These are phyloP conservation scores for Candida oleophila DNA, from an alignment of 805 yeast genomes.

Conservation along the genomic window DNA sequence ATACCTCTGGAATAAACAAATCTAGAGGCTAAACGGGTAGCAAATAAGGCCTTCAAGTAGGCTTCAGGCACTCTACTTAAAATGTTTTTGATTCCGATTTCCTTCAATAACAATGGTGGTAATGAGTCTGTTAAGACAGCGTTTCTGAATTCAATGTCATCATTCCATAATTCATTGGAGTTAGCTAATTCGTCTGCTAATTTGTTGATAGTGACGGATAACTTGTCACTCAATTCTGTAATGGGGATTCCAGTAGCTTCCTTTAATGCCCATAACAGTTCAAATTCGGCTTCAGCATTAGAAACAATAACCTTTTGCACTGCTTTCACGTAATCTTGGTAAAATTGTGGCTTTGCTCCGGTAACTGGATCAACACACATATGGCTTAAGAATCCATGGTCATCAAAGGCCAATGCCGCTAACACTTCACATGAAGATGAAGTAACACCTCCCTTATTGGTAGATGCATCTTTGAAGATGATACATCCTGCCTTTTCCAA, in stretches of 20 bases:
- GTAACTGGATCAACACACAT: constrained; percentile 69
- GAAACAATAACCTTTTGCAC: constrained; percentile 73
- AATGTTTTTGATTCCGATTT: constrained; percentile 66
- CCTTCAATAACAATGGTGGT: constrained; percentile 66
- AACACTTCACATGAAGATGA: constrained; percentile 93
- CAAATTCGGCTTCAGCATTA: constrained; percentile 85
- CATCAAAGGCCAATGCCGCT: constrained; percentile 90
- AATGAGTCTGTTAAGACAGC: constrained; percentile 74
- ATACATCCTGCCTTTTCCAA: constrained; percentile 86
- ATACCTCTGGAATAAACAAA: constrained; percentile 82
- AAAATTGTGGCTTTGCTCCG: constrained; percentile 66
- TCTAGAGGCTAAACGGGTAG: constrained; percentile 78
- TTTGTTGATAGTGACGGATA: constrained; percentile 80
- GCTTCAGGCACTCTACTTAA: constrained; percentile 80
- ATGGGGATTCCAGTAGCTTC: constrained; percentile 60
- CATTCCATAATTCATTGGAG: constrained; percentile 80
- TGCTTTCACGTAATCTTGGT: constrained; percentile 77
- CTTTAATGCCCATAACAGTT: constrained; percentile 79
- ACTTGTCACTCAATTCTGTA: constrained; percentile 73
- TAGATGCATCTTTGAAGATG: constrained; percentile 92
- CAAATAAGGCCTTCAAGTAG: constrained; percentile 84
- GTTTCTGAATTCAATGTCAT: constrained; percentile 73
- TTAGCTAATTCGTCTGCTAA: constrained; percentile 82
- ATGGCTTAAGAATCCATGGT: constrained; percentile 70
- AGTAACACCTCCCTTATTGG: constrained; percentile 98